These are phyloP conservation scores for Chaetomium fimeti DNA, from an alignment of 495 filamentous ascomycete genomes.

Conservation along the genomic window DNA sequence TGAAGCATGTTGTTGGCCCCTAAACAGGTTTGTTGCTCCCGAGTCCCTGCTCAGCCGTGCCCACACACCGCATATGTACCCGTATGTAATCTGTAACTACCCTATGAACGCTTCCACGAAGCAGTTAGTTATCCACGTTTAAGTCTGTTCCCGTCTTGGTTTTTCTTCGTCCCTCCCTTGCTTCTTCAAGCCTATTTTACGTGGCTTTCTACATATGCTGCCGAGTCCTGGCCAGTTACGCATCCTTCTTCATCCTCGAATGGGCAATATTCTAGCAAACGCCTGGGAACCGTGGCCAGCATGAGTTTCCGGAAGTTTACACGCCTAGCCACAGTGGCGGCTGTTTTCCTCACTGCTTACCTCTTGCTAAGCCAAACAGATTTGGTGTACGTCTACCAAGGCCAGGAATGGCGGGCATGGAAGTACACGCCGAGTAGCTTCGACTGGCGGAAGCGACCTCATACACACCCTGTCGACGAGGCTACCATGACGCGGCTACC, in stretches of 20 bases:
- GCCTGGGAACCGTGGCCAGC: slow-evolving; percentile 28
- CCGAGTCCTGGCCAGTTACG: background rate
- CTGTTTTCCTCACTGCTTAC: slow-evolving; percentile 29
- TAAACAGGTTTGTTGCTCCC: slow-evolving; percentile 7
- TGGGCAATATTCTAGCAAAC: slow-evolving; percentile 23
- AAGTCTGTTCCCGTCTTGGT: background rate
- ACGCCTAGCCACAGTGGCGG: slow-evolving; percentile 28
- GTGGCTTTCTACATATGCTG: background rate
- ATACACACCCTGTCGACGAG: slow-evolving; percentile 38
- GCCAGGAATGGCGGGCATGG: slow-evolving; percentile 10
- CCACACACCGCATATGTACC: too few relatives aligned
- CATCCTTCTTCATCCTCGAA: background rate
- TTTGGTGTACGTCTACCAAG: background rate
- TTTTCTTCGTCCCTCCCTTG: background rate
- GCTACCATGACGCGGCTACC: slow-evolving; percentile 36
- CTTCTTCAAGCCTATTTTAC: background rate
- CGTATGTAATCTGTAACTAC: too few relatives aligned
- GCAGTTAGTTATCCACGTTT: too few relatives aligned
- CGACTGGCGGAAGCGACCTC: slow-evolving; percentile 44
- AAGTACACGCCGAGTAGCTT: slow-evolving; percentile 40
- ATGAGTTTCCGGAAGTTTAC: slow-evolving; percentile 29
- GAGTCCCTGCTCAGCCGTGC: background rate
- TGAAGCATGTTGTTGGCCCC: background rate
- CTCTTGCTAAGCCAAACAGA: slow-evolving; percentile 14
- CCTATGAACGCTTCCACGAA: too few relatives aligned